These are phyloP conservation scores for Canna indica DNA, from an alignment of 176 grass and related monocot genomes.

Conservation along the genomic window DNA sequence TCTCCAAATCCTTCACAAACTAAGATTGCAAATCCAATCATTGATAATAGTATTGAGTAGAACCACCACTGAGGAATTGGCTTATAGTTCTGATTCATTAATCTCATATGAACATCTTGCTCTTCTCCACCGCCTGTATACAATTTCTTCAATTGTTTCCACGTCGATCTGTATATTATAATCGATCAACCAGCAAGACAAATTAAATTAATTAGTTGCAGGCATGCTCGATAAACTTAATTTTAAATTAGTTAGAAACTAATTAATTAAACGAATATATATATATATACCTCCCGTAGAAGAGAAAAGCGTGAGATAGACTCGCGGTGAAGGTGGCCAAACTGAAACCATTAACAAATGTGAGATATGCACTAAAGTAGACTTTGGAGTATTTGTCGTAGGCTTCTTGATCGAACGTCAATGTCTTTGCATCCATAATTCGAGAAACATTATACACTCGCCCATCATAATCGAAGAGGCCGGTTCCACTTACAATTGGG, in stretches of 20 bases:
- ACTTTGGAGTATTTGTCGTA: too few species aligned
- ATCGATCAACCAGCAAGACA: not conserved
- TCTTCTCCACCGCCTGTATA: not conserved
- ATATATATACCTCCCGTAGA: not conserved
- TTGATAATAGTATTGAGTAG: not conserved
- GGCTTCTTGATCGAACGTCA: not conserved
- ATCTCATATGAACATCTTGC: not conserved
- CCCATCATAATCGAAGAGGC: not conserved
- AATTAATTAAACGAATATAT: not conserved
- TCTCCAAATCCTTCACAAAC: too few species aligned
- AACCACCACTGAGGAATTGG: slow-evolving; percentile 3
- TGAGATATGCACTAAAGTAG: not conserved
- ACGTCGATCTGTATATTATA: not conserved
- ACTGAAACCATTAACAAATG: not conserved
- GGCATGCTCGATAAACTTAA: not conserved
- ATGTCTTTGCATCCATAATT: not conserved
- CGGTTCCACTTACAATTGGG: slow-evolving; percentile 17
- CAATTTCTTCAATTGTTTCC: not conserved
- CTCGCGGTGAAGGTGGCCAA: not conserved
- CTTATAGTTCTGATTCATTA: too few species aligned
- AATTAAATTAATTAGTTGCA: slow-evolving; percentile 5
- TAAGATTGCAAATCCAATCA: not conserved
- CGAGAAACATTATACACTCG: not conserved
- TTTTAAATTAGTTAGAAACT: not conserved
- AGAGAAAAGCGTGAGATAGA: not conserved